A percentile compares a stretch with the other conserved stretches of the same genome.
These are phyloP conservation scores for Cyclotella baltica DNA, from an alignment of 108 stramenopile species.

Conservation along the genomic window DNA sequence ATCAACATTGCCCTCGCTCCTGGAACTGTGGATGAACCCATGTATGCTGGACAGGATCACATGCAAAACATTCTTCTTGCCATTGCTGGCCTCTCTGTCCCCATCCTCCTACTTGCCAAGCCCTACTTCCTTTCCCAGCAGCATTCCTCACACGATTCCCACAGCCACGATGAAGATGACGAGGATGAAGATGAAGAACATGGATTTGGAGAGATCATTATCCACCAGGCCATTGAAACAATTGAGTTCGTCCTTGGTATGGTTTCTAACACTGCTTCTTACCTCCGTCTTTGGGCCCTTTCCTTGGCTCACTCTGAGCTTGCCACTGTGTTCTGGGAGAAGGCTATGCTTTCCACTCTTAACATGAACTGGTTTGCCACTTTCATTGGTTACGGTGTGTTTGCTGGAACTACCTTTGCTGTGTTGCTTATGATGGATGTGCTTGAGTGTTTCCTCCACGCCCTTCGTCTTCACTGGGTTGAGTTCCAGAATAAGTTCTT, in stretches of 20 bases:
- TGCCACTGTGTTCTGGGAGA: slow-evolving; percentile 98
- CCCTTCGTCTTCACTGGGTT: slow-evolving; percentile 99
- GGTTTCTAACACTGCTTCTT: slow-evolving; percentile 99
- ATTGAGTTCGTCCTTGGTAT: slow-evolving; percentile 99
- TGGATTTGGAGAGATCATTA: slow-evolving; percentile 91
- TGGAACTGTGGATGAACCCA: slow-evolving; percentile 94
- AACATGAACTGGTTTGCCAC: slow-evolving; percentile 91
- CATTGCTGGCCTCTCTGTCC: slow-evolving; percentile 90
- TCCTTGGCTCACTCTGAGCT: slow-evolving; percentile 98
- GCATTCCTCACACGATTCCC: slow-evolving; percentile 62
- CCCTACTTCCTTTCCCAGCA: slow-evolving; percentile 85
- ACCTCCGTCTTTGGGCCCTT: slow-evolving; percentile 99
- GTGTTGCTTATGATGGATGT: slow-evolving; percentile 98
- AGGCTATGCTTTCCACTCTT: slow-evolving; percentile 94
- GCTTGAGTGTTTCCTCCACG: slow-evolving; percentile 99
- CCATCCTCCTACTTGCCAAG: slow-evolving; percentile 94
- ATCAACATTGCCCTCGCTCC: slow-evolving; percentile 98
- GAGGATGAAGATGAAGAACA: slow-evolving; percentile 85
- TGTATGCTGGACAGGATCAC: slow-evolving; percentile 90
- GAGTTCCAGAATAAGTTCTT: slow-evolving; percentile 99
- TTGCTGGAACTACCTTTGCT: slow-evolving; percentile 96
- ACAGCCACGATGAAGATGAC: slow-evolving; percentile 59
- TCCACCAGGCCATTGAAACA: slow-evolving; percentile 98
- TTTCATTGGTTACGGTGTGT: slow-evolving; percentile 96
- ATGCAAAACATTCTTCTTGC: slow-evolving; percentile 92